Evolutionary conservation across 768 basidiomycete genomes (phyloP).

Genomic region (Sarcodon aspratus): DNA sequence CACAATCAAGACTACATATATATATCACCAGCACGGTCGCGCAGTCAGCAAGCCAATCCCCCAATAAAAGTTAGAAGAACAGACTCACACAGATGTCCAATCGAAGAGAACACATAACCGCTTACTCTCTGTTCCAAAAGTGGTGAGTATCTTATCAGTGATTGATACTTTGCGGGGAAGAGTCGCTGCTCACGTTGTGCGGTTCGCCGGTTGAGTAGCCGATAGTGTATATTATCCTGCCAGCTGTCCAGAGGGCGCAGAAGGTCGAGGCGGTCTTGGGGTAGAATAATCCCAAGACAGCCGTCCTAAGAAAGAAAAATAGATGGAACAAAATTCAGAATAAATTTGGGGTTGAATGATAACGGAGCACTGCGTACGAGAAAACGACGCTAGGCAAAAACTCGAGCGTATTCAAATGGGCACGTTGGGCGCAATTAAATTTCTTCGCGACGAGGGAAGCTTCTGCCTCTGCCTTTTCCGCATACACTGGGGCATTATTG

Average conservation of each 20-base stretch:
- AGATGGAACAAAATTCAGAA: not conserved
- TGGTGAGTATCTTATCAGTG: too few species aligned
- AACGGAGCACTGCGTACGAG: conserved; percentile 3
- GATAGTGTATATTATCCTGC: conserved; percentile 33
- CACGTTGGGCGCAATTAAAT: conserved; percentile 70
- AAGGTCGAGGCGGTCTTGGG: conserved; percentile 29
- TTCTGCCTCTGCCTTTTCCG: conserved; percentile 49
- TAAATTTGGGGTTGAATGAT: not conserved
- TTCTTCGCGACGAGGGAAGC: conserved; percentile 35
- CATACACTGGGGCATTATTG: conserved; percentile 38
- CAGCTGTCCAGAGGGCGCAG: conserved; percentile 26
- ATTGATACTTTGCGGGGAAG: too few species aligned
- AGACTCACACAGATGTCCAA: not conserved
- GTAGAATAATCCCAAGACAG: conserved; percentile 27
- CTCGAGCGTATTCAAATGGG: conserved; percentile 51
- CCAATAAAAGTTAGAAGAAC: not conserved
- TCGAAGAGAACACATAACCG: too few species aligned
- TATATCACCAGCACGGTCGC: too few species aligned
- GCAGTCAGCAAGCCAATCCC: not conserved
- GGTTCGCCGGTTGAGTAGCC: conserved; percentile 36
- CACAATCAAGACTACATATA: too few species aligned
- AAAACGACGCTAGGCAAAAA: conserved; percentile 13
- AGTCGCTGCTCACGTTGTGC: conserved; percentile 18
- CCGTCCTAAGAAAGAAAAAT: conserved; percentile 17
- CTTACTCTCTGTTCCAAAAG: too few species aligned